Conservation (phyloP, 176 grass and related monocot genomes). For the Musa troglodytarum region DNA sequence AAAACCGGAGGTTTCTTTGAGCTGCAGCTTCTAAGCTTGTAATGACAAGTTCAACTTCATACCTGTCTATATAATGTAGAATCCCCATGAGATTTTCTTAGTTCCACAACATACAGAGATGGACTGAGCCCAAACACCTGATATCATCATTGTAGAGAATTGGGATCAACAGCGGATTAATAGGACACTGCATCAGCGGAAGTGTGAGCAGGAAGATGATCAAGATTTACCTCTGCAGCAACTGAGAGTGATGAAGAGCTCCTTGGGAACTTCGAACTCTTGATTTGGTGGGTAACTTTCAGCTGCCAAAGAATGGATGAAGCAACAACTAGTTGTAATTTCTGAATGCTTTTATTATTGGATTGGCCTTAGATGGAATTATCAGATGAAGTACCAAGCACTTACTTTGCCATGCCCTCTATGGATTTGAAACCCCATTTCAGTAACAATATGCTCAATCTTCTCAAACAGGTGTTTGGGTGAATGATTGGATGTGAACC, state of each 20-base stretch:
- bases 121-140: slow-evolving; percentile 81
- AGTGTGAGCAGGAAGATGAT: neutral
- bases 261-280: slow-evolving; percentile 15
- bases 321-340: neutral
- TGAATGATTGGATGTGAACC: slow-evolving; percentile 61
- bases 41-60: neutral
- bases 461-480: slow-evolving; percentile 45
- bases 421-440: slow-evolving; percentile 51
- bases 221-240: slow-evolving; percentile 36
- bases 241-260: slow-evolving; percentile 40
- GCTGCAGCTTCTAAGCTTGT: neutral
- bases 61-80: slow-evolving; percentile 65
- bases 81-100: slow-evolving; percentile 67
- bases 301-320: slow-evolving; percentile 31
- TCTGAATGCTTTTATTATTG: neutral
- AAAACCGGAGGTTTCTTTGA: neutral
- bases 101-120: slow-evolving; percentile 62
- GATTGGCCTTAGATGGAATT: neutral
- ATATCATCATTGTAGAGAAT: neutral
- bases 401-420: slow-evolving; percentile 39
- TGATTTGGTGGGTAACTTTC: slow-evolving; percentile 31
- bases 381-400: neutral
- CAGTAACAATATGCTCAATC: slow-evolving; percentile 35
- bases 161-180: no score
- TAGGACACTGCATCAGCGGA: no score